A percentile compares a stretch with the other conserved stretches of the same genome.
These are phyloP conservation scores for Aphanomyces stellatus DNA, from an alignment of 352 stramenopile genomes.

Conservation along the genomic window DNA sequence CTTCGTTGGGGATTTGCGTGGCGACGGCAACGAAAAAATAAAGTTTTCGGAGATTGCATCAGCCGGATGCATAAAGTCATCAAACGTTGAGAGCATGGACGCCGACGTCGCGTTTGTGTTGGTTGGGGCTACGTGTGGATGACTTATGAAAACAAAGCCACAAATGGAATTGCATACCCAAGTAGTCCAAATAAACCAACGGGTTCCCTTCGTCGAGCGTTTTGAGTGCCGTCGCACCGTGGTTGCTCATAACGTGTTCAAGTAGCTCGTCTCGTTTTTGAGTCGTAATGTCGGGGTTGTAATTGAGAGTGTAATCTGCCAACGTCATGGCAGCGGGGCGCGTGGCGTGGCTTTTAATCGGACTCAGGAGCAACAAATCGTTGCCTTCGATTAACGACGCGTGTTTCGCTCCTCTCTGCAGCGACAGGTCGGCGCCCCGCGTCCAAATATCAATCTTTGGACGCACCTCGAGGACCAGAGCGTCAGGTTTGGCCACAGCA, in stretches of 20 bases:
- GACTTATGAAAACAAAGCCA: background rate
- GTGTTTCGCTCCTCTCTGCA: background rate
- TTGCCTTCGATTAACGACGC: constrained; percentile 37
- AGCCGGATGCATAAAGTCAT: constrained; percentile 19
- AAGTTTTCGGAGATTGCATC: constrained; percentile 60
- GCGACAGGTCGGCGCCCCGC: no score
- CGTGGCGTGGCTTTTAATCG: constrained; percentile 18
- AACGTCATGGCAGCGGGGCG: constrained; percentile 11
- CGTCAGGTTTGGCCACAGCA: no score
- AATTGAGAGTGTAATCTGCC: background rate
- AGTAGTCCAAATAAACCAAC: constrained; percentile 1
- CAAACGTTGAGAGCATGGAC: background rate
- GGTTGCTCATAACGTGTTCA: background rate
- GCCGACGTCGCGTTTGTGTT: background rate
- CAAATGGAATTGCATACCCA: background rate
- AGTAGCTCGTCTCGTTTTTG: background rate
- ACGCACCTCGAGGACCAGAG: no score
- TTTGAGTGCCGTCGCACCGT: background rate
- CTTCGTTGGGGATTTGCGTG: background rate
- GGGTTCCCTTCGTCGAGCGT: constrained; percentile 3
- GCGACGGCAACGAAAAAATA: constrained; percentile 43
- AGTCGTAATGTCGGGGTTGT: constrained; percentile 10
- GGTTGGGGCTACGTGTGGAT: background rate
- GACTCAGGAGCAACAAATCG: constrained; percentile 40
- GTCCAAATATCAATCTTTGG: no score